Base-by-base conservation (phyloP, 2,329 filamentous ascomycete species). In the Penicillium sp. region DNA sequence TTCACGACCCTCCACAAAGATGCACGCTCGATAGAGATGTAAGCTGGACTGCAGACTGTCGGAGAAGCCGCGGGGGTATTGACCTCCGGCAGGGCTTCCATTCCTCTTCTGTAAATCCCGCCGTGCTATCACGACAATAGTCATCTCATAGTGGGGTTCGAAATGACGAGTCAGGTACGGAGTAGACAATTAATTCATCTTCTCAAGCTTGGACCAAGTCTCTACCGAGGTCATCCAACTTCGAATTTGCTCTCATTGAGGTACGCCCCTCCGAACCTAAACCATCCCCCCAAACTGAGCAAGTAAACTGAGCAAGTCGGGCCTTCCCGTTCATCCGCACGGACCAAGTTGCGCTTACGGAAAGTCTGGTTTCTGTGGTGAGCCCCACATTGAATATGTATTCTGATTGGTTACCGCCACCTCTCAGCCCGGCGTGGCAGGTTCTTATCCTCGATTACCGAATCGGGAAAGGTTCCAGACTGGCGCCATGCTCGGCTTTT, bases 391-490 rank as follows among this genome's bases (percentile, higher is more conserved):
- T 7, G 22, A 6, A 6, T 13, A 6, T 16, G 16, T 10, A n/a
- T 6, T 35, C 2, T 55, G 6, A 55, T 57, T 57, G 55, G 55
- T 7, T 11, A 7, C 54, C 10, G 13, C 25, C 25, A 25, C 49
- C 11, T 46, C 14, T 14, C 22, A 26, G 28, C 30, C 33, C 33
- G 28, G 48, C 35, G 40, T 55, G 54, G 54, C 60, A 60, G 60
- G 45, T 57, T 57, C 57, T 57, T 56, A 46, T 54, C 52, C 11
- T 33, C 46, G 37, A 51, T 51, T 33, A 11, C 58, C 53, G 45
- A 48, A 73, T 62, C 55, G 57, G 62, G 64, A 65, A 67, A 69
- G 63, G 66, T 64, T 67, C 67, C 56, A 66, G 65, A 59, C 63
- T 52, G n/a, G 48, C 40, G 49, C 43, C 46, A 37, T 45, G 42